phyloP scores from a whole-genome alignment of 2,329 filamentous ascomycete genomes.

The Alternaria ventricosa region DNA sequence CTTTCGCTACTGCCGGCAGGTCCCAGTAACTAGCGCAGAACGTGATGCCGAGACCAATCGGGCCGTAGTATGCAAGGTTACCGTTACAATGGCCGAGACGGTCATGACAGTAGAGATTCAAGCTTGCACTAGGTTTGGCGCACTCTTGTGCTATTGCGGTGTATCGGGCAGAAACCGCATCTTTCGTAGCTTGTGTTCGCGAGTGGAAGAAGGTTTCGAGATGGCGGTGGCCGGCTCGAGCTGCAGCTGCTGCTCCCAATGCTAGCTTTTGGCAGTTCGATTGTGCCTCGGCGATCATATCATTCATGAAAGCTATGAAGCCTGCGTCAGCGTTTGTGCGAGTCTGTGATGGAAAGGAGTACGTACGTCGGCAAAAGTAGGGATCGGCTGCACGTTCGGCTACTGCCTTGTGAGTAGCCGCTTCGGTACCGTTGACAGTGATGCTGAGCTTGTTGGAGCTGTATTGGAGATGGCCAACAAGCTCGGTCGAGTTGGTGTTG shows the following conservation, averaged over 20 bases:
- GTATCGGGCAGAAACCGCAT: neutral
- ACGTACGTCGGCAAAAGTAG: neutral
- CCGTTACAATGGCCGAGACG: neutral
- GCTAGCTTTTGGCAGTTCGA: constrained; percentile 63
- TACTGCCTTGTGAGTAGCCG: constrained; percentile 48
- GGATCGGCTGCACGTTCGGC: constrained; percentile 41
- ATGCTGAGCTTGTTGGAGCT: constrained; percentile 65
- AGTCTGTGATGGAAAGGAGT: constrained; percentile 51
- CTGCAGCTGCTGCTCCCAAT: constrained; percentile 57
- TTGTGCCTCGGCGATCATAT: constrained; percentile 59
- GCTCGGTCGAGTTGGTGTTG: constrained; percentile 58
- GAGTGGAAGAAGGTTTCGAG: constrained; percentile 70
- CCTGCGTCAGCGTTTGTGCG: constrained; percentile 61
- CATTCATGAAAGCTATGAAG: constrained; percentile 59
- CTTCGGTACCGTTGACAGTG: constrained; percentile 63
- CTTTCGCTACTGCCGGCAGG: neutral
- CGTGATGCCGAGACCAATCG: neutral
- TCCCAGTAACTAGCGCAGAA: neutral
- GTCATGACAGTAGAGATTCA: neutral
- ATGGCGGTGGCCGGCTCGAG: constrained; percentile 51
- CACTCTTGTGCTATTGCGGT: neutral
- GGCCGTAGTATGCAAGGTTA: neutral
- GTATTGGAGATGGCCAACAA: constrained; percentile 64
- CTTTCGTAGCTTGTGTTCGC: neutral
- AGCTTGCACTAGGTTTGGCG: neutral